A percentile compares a stretch with the other conserved stretches of the same genome.
phyloP scores from a whole-genome alignment of 2,329 filamentous ascomycete genomes.

The Penicillium concentricum region DNA sequence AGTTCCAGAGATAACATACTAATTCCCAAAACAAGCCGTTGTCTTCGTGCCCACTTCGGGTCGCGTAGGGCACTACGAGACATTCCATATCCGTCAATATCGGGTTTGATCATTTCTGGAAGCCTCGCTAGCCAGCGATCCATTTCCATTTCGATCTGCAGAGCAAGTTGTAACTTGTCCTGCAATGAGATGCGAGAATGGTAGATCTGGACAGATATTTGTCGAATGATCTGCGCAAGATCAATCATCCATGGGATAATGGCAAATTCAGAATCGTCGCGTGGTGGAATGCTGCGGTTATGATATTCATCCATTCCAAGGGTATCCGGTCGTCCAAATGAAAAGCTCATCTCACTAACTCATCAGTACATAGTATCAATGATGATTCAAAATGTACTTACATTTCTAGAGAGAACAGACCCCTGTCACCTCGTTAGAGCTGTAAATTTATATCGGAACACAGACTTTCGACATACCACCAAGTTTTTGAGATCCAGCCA shows the following conservation, averaged over 20 bases:
- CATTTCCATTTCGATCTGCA: slow-evolving; percentile 39
- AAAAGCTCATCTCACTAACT: slow-evolving; percentile 49
- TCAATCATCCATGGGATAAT: slow-evolving; percentile 45
- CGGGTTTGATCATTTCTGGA: slow-evolving; percentile 34
- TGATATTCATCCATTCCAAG: slow-evolving; percentile 52
- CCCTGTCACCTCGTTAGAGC: slow-evolving; percentile 30
- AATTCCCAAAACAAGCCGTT: slow-evolving; percentile 41
- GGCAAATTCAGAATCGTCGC: slow-evolving; percentile 37
- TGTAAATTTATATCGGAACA: neutral
- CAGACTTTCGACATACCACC: slow-evolving; percentile 41
- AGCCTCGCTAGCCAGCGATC: slow-evolving; percentile 37
- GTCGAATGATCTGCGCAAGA: slow-evolving; percentile 42
- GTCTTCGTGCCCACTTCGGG: slow-evolving; percentile 39
- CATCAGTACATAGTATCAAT: neutral
- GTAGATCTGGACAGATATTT: slow-evolving; percentile 43
- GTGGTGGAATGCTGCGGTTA: slow-evolving; percentile 42
- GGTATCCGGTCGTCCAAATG: slow-evolving; percentile 50
- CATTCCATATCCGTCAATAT: slow-evolving; percentile 22
- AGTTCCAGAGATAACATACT: slow-evolving; percentile 26
- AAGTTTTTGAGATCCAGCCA: slow-evolving; percentile 46
- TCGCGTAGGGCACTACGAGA: slow-evolving; percentile 32
- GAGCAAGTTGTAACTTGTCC: slow-evolving; percentile 36
- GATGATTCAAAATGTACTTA: slow-evolving; percentile 18
- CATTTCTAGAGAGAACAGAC: slow-evolving; percentile 48
- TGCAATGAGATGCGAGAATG: slow-evolving; percentile 34